Conservation (phyloP, 768 basidiomycete genomes). For the Mycena leptocephala region DNA sequence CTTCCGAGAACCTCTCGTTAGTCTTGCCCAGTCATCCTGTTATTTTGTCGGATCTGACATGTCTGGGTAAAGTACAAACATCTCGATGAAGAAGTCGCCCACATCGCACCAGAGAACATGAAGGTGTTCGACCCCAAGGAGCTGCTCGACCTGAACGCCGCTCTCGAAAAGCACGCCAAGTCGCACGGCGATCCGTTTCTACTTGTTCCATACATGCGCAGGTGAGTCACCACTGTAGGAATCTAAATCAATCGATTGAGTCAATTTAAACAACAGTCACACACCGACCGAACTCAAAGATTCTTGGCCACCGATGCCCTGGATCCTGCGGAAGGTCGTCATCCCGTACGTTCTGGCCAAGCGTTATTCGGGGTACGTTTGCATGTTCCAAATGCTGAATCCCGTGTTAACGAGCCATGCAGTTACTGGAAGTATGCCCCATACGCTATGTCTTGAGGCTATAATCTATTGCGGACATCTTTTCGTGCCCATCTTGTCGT, state of each 20-base stretch:
- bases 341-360: constrained; percentile 52
- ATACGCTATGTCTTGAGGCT: constrained; percentile 46
- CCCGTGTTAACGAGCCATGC: neutral
- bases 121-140: constrained; percentile 46
- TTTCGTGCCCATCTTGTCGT: neutral
- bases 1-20: constrained; percentile 49
- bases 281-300: constrained; percentile 52
- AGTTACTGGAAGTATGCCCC: constrained; percentile 60
- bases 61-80: constrained; percentile 46
- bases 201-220: constrained; percentile 52
- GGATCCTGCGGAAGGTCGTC: constrained; percentile 53
- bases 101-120: constrained; percentile 48
- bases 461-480: neutral
- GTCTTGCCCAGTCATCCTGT: constrained; percentile 12
- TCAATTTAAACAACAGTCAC: constrained; percentile 43
- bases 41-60: neutral
- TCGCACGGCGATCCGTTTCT: constrained; percentile 52
- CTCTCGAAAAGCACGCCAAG: constrained; percentile 48
- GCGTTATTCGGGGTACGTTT: constrained; percentile 51
- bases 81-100: constrained; percentile 53
- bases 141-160: constrained; percentile 41
- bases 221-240: constrained; percentile 38
- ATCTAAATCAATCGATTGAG: neutral
- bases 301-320: constrained; percentile 52
- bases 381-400: neutral